Base-by-base conservation (phyloP, 805 yeast species). In the Metschnikowia continentalis region DNA sequence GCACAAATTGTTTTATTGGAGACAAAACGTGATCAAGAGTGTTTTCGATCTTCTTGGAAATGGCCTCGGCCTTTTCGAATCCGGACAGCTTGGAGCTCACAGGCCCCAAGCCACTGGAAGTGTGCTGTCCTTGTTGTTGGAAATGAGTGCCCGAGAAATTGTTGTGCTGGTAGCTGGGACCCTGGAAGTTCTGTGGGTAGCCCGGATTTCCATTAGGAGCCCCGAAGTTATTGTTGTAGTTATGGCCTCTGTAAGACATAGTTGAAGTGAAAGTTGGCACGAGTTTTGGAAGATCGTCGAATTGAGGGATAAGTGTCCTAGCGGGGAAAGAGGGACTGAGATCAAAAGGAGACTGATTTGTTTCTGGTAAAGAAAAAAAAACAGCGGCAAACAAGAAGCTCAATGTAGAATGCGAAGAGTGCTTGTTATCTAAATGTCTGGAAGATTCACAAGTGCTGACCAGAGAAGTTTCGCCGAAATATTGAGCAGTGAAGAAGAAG, bases 1-100 rank as follows among this genome's bases (percentile, higher is more conserved):
- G 97, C 45, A 91, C 84, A 61, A 82, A 84, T 0, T 92, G 92
- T 65, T 78, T 84, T 42, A 84, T 64, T 47, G 81, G 73, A 57
- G 77, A 66, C 48, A 70, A 60, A 73, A 82, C 69, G 49, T 72
- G 65, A 71, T 84, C 78, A 63, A 82, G 66, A 54, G 67, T 54
- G 55, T 71, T 79, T 61, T 87, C 92, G 33, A 82, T 71, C 51
- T 72, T 71, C 54, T 78, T 77, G 35, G 84, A 71, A 49, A 78
- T 64, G 15, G 64, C 65, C 59, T 84, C 89, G 54, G 83, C 76
- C 48, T 71, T 63, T 36, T 71, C 72, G 32, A 65, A 46, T 5
- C 65, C 58, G 3, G 69, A 56, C 54, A 61, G 65, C 22, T 62
- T 55, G 35, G 64, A 50, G 32, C 68, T 56, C 20, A 72, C 65